Conservation (phyloP, 768 basidiomycete species). For the Boletus pseudo-olivaceus region DNA sequence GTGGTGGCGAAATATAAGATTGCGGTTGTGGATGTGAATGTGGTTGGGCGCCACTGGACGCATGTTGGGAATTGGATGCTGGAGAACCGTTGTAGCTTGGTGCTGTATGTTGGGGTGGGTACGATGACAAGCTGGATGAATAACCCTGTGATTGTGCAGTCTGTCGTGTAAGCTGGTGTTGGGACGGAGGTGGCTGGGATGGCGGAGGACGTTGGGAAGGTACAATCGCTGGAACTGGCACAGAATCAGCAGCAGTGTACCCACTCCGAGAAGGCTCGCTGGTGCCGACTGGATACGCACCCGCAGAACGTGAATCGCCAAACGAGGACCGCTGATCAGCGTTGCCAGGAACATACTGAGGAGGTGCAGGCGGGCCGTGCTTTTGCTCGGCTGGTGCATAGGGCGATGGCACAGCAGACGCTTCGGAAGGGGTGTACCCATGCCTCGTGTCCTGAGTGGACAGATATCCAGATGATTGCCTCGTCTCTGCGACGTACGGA, state of each 20-base stretch:
- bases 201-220: conserved; percentile 19
- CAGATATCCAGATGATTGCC: conserved; percentile 19
- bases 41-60: conserved; percentile 2
- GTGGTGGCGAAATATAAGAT: conserved; percentile 15
- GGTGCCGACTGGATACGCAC: conserved; percentile 11
- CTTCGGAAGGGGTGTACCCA: conserved; percentile 17
- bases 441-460: conserved; percentile 21
- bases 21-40: conserved; percentile 30
- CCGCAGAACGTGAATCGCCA: conserved; percentile 20
- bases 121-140: conserved; percentile 15
- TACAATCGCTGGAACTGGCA: conserved; percentile 10
- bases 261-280: conserved; percentile 11
- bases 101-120: conserved; percentile 11
- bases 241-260: conserved; percentile 17
- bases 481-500: conserved; percentile 17
- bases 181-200: conserved; percentile 5
- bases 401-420: conserved; percentile 8
- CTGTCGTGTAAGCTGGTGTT: conserved; percentile 21
- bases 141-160: conserved; percentile 16
- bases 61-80: conserved; percentile 16
- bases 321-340: conserved; percentile 19
- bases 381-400: conserved; percentile 21
- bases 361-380: conserved; percentile 11
- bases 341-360: conserved; percentile 17
- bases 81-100: conserved; percentile 16